Evolutionary conservation across 768 basidiomycete species (phyloP).

Genomic region (Mrakia gelida): DNA sequence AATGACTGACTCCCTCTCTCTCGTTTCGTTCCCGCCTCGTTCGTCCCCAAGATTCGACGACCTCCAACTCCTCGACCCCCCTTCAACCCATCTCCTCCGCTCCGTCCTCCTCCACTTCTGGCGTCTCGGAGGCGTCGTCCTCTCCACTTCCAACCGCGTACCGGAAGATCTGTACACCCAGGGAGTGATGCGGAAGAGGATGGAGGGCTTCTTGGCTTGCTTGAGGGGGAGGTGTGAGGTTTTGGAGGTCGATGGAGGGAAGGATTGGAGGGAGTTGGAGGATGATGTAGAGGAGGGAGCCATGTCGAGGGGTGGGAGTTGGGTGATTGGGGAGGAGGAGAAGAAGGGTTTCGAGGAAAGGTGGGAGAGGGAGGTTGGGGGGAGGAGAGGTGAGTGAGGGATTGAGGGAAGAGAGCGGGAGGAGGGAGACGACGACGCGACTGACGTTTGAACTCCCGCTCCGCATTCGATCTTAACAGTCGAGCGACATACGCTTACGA

Average conservation of each 20-base stretch:
- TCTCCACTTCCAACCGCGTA: slow-evolving; percentile 30
- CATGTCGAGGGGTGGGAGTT: slow-evolving; percentile 16
- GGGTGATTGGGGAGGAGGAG: neutral
- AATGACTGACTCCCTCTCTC: too few relatives aligned
- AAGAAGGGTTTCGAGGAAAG: neutral
- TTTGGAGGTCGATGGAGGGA: slow-evolving; percentile 29
- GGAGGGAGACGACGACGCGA: slow-evolving; percentile 6
- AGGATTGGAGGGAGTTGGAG: slow-evolving; percentile 18
- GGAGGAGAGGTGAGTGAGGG: neutral
- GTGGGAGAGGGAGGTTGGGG: neutral
- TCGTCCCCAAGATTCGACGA: neutral
- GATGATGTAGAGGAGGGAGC: neutral
- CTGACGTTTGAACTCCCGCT: neutral
- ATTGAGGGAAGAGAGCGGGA: neutral
- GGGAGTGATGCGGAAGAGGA: slow-evolving; percentile 26
- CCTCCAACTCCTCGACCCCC: slow-evolving; percentile 24
- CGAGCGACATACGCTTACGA: neutral
- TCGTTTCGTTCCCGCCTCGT: neutral
- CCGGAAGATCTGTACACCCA: slow-evolving; percentile 28
- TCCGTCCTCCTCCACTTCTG: slow-evolving; percentile 22
- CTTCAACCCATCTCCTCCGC: slow-evolving; percentile 24
- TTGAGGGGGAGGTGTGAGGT: slow-evolving; percentile 30
- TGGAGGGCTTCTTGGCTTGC: slow-evolving; percentile 28
- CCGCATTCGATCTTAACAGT: neutral
- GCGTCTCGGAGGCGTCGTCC: slow-evolving; percentile 29